phyloP scores from a whole-genome alignment of 2,329 filamentous ascomycete species.

The Colletotrichum sp. region DNA sequence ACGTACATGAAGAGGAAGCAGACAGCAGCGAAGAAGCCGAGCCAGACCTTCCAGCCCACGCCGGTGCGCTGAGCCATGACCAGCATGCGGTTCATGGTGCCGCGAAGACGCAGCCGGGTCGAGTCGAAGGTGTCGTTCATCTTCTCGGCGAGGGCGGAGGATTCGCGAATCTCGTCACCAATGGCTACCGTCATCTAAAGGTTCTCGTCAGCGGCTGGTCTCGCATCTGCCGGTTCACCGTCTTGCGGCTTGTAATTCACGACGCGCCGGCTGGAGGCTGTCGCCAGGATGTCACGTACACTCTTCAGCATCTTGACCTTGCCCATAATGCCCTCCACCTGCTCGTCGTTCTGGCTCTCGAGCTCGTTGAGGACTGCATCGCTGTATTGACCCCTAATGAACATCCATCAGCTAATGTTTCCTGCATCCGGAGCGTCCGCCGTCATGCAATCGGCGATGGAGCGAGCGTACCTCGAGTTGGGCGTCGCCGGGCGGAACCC shows the following conservation, averaged over 20 bases:
- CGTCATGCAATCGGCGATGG: background rate
- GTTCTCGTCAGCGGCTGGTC: background rate
- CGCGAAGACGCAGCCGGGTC: conserved; percentile 78
- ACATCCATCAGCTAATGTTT: background rate
- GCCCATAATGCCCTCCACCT: conserved; percentile 87
- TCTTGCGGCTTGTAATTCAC: background rate
- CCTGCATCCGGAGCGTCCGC: background rate
- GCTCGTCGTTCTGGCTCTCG: conserved; percentile 92
- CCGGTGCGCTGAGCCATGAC: conserved; percentile 93
- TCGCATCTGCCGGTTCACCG: background rate
- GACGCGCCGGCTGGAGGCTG: background rate
- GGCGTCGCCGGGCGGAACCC: conserved; percentile 73
- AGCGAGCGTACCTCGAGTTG: conserved; percentile 61
- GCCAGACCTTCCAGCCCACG: conserved; percentile 95
- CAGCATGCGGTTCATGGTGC: conserved; percentile 97
- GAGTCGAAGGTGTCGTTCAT: conserved; percentile 96
- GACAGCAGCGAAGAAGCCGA: conserved; percentile 85
- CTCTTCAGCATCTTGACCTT: conserved; percentile 91
- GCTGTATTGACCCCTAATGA: conserved; percentile 82
- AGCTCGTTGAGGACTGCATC: conserved; percentile 90
- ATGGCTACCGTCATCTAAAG: conserved; percentile 86
- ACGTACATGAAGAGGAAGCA: conserved; percentile 88
- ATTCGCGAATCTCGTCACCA: conserved; percentile 93
- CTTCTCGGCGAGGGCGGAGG: conserved; percentile 85
- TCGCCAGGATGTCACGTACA: conserved; percentile 56